These are phyloP conservation scores for Pulveroboletus frians DNA, from an alignment of 768 basidiomycete species.

Conservation along the genomic window DNA sequence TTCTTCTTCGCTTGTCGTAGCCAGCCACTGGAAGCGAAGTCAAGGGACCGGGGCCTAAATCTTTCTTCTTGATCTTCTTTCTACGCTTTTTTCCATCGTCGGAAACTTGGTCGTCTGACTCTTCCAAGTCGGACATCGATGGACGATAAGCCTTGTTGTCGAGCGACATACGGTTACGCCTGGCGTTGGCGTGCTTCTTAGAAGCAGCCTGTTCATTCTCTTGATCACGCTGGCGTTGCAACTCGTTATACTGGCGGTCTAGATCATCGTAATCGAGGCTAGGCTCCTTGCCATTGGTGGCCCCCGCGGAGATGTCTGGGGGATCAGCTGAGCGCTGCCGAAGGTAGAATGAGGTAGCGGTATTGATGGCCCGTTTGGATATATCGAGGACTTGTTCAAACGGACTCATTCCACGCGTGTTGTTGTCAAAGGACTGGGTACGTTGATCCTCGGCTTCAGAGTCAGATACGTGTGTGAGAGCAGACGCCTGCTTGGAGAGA, in stretches of 20 bases:
- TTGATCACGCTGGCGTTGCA: conserved; percentile 24
- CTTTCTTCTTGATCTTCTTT: conserved; percentile 46
- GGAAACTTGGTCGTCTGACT: conserved; percentile 57
- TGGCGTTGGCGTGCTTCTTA: conserved; percentile 35
- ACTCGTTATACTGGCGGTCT: conserved; percentile 55
- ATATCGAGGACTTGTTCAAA: conserved; percentile 56
- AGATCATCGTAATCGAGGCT: conserved; percentile 80
- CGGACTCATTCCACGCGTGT: conserved; percentile 62
- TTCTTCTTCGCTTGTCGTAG: conserved; percentile 58
- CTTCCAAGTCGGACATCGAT: conserved; percentile 56
- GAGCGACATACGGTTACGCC: conserved; percentile 58
- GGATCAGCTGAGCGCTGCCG: conserved; percentile 59
- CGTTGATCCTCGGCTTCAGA: conserved; percentile 56
- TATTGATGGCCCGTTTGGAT: conserved; percentile 47
- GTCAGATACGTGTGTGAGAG: conserved; percentile 53
- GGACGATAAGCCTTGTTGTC: conserved; percentile 85
- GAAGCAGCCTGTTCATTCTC: conserved; percentile 25
- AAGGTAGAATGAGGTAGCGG: conserved; percentile 58
- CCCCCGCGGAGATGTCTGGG: conserved; percentile 36
- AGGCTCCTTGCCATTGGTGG: conserved; percentile 35
- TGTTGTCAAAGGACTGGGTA: conserved; percentile 26
- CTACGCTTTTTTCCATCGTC: conserved; percentile 50
- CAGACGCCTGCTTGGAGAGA: conserved; percentile 50
- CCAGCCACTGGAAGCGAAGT: conserved; percentile 64
- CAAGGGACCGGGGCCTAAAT: conserved; percentile 49